Base-by-base conservation (phyloP, 768 basidiomycete species). In the Leucogyrophana mollusca region DNA sequence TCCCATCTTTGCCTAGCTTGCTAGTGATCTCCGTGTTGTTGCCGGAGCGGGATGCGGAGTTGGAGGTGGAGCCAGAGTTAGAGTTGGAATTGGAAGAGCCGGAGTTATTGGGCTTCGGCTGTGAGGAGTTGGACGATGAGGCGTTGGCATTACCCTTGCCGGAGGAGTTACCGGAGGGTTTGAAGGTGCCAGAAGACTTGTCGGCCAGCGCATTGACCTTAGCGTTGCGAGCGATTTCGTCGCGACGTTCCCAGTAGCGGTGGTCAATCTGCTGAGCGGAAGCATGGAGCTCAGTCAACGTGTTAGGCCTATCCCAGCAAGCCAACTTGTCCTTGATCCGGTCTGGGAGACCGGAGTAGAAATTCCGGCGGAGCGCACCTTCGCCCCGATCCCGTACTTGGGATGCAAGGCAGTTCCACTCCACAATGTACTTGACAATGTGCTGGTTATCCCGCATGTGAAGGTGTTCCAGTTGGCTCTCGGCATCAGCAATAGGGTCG, bases 181-280 rank as follows among this genome's bases (percentile, higher is more conserved):
- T n/a, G n/a, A n/a, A n/a, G n/a, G n/a, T n/a, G n/a, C n/a, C n/a
- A n/a, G n/a, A n/a, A n/a, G n/a, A n/a, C n/a, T 7, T 23, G 37
- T 22, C 23, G 13, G 33, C 11, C 10, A 30, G 11, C 17, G n/a
- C n/a, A n/a, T n/a, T 13, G 9, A 30, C 7, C 17, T 47, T 42
- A 5, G 2, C 9, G 30, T 47, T 25, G 2, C 13, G 27, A 6
- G 0, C 4, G 13, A 46, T 14, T 17, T 49, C 20, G 18, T 54
- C 43, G 6, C 22, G 35, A n/a, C n/a, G 35, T 32, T 57, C 39
- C 56, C 51, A 59, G 24, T 59, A 55, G 16, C n/a, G n/a, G n/a
- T n/a, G n/a, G n/a, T n/a, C n/a, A n/a, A n/a, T n/a, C n/a, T n/a
- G n/a, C n/a, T n/a, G 27, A 24, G 45, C 45, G 1, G 50, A 34